A percentile compares a stretch with the other conserved stretches of the same genome.
Evolutionary conservation across 2,329 filamentous ascomycete genomes (phyloP).

Genomic region (Colletotrichum sp.): DNA sequence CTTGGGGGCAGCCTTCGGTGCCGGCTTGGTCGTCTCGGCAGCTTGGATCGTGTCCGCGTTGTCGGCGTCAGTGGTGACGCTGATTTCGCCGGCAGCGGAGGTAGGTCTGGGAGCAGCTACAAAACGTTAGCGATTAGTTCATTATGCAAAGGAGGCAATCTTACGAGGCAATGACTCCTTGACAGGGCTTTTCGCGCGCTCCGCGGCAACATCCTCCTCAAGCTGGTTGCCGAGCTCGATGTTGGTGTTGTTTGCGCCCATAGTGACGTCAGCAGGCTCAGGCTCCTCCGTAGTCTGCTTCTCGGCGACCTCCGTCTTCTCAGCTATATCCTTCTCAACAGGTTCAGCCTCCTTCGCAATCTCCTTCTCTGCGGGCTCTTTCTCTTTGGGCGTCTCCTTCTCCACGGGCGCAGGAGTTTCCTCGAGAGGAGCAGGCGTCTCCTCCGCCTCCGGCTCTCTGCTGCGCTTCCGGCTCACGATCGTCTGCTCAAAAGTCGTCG

Average conservation of each 20-base stretch:
- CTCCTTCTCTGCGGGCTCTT: background rate
- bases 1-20: background rate
- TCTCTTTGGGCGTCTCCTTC: background rate
- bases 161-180: background rate
- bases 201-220: background rate
- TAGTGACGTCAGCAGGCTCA: background rate
- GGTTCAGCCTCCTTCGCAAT: background rate
- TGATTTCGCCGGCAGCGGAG: background rate
- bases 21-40: background rate
- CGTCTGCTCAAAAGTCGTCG: conserved; percentile 4
- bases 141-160: accelerated
- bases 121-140: background rate
- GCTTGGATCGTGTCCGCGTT: conserved; percentile 1
- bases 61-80: background rate
- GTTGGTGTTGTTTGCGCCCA: background rate
- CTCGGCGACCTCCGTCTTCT: background rate
- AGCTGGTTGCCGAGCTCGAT: conserved; percentile 7
- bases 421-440: background rate
- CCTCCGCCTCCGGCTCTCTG: conserved; percentile 2
- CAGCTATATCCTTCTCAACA: background rate
- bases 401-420: background rate
- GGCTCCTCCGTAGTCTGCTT: background rate
- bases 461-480: conserved; percentile 12
- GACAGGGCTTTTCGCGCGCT: background rate
- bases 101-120: background rate